Evolutionary conservation across 345 rosid species (phyloP).

Genomic region (Pistacia vera): DNA sequence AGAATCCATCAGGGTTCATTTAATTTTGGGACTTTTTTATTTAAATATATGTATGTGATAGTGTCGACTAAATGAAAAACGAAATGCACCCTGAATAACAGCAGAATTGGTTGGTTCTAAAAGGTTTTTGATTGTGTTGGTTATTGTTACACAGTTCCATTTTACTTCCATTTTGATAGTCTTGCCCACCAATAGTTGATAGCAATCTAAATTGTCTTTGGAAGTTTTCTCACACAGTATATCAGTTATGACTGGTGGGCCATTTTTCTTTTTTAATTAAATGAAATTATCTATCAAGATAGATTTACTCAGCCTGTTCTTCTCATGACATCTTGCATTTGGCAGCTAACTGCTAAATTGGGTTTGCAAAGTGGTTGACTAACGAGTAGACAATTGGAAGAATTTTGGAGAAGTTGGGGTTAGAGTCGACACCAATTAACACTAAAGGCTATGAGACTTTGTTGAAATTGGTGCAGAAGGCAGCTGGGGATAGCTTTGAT

Average conservation of each 20-base stretch:
- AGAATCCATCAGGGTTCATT: not conserved
- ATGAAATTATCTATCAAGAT: not conserved
- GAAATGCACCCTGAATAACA: not conserved
- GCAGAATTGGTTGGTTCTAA: not conserved
- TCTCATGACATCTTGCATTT: not conserved
- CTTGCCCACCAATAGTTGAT: too few relatives aligned
- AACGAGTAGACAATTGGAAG: constrained; percentile 53
- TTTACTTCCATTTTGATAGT: too few relatives aligned
- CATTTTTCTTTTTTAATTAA: not conserved
- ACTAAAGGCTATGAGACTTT: constrained; percentile 45
- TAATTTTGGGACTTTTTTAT: not conserved
- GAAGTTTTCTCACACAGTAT: not conserved
- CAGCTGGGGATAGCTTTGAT: constrained; percentile 83
- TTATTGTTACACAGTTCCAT: too few relatives aligned
- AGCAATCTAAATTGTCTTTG: too few relatives aligned
- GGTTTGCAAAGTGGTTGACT: constrained; percentile 7
- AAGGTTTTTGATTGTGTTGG: not conserved
- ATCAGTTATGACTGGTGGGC: not conserved
- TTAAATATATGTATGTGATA: not conserved
- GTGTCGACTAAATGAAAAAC: not conserved
- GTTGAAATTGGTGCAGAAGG: constrained; percentile 75
- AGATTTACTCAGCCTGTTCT: not conserved
- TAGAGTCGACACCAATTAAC: constrained; percentile 36
- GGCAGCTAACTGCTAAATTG: not conserved
- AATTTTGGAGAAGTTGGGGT: constrained; percentile 59